These are phyloP conservation scores for Paramarasmius palmivorus DNA, from an alignment of 1,284 basidiomycete genomes.

Conservation along the genomic window DNA sequence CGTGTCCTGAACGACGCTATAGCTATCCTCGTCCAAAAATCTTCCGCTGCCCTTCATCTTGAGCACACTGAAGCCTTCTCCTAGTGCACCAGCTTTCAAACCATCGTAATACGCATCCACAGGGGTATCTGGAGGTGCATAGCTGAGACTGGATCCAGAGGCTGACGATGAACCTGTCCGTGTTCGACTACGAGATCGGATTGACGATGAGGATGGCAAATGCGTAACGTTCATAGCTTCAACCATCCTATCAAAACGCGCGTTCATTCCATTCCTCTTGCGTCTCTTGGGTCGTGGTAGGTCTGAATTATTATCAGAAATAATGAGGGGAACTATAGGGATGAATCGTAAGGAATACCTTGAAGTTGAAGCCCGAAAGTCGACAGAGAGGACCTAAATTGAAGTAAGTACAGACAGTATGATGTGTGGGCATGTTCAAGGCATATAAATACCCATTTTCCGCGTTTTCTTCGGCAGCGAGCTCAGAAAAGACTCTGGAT, in stretches of 20 bases:
- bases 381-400: background rate
- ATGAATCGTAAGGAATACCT: background rate
- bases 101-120: slow-evolving; percentile 38
- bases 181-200: slow-evolving; percentile 23
- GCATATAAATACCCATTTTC: slow-evolving; percentile 6
- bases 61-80: slow-evolving; percentile 42
- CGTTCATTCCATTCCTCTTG: slow-evolving; percentile 52
- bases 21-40: slow-evolving; percentile 6
- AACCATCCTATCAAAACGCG: slow-evolving; percentile 66
- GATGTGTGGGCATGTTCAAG: background rate
- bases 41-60: slow-evolving; percentile 32
- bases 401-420: background rate
- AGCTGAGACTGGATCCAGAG: slow-evolving; percentile 42
- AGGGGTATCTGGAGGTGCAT: slow-evolving; percentile 42
- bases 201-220: slow-evolving; percentile 8
- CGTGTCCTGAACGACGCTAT: slow-evolving; percentile 8
- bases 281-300: slow-evolving; percentile 40
- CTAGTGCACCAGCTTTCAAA: slow-evolving; percentile 31
- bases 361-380: background rate
- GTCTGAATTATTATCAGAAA: background rate
- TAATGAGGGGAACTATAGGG: background rate
- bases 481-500: slow-evolving; percentile 13
- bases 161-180: slow-evolving; percentile 40
- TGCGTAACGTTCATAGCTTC: slow-evolving; percentile 49
- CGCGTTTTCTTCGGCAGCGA: slow-evolving; percentile 10